These are phyloP conservation scores for Alternaria arborescens DNA, from an alignment of 2,329 filamentous ascomycete genomes.

Conservation along the genomic window DNA sequence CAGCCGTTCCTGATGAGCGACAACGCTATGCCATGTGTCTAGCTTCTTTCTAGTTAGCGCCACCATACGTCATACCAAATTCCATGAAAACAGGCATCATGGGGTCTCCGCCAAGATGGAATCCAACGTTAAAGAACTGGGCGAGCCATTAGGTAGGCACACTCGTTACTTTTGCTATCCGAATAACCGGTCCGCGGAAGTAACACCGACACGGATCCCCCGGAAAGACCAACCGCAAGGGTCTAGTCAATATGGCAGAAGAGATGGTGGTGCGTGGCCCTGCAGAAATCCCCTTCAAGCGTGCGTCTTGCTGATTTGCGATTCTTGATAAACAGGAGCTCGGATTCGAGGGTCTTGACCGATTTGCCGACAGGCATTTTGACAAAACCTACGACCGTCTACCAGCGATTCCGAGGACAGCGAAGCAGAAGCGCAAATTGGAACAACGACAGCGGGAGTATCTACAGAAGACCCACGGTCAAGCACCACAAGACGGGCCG, in stretches of 20 bases:
- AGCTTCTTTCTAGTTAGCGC: constrained; percentile 8
- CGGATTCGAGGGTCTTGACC: constrained; percentile 47
- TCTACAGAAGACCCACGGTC: not conserved
- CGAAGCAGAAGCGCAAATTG: constrained; percentile 19
- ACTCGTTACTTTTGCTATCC: constrained; percentile 1
- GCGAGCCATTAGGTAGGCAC: constrained; percentile 2
- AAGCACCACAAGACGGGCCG: not conserved
- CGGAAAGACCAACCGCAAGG: constrained; percentile 23
- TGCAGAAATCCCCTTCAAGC: not conserved
- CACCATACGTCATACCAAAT: constrained; percentile 12
- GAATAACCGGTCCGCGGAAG: constrained; percentile 8
- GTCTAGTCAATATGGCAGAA: constrained; percentile 29
- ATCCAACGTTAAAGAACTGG: constrained; percentile 5
- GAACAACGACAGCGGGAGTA: constrained; percentile 16
- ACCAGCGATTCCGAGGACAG: constrained; percentile 18
- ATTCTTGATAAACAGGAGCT: constrained; percentile 39
- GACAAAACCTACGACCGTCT: constrained; percentile 36
- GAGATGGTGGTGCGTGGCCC: constrained; percentile 37
- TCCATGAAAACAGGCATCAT: constrained; percentile 15
- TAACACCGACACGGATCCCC: constrained; percentile 20
- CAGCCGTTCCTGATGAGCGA: constrained; percentile 11
- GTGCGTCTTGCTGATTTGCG: constrained; percentile 19
- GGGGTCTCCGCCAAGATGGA: not conserved
- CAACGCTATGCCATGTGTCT: constrained; percentile 6
- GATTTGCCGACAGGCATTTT: constrained; percentile 40